A percentile compares a stretch with the other conserved stretches of the same genome.
phyloP scores from a whole-genome alignment of 1,284 basidiomycete genomes.

The Mycena sp. region DNA sequence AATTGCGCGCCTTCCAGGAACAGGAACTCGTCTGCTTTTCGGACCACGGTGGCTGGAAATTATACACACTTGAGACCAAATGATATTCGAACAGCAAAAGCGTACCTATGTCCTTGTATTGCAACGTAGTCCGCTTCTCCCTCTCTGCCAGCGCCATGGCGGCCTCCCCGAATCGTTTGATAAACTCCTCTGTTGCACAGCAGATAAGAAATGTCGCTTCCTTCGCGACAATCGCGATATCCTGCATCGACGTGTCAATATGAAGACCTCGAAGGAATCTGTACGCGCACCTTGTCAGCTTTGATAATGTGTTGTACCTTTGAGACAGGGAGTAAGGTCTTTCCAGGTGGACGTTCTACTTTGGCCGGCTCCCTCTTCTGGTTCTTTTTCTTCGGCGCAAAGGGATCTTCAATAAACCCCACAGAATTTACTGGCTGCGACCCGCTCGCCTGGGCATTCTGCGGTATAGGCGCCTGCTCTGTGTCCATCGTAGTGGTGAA shows the following conservation, averaged over 20 bases:
- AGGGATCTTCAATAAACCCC: neutral
- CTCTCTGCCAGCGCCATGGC: conserved; percentile 66
- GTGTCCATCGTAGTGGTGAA: conserved; percentile 10
- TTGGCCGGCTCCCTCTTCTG: conserved; percentile 40
- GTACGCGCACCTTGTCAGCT: conserved; percentile 69
- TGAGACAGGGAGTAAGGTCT: conserved; percentile 72
- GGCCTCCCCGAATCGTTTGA: conserved; percentile 69
- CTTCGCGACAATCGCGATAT: conserved; percentile 75
- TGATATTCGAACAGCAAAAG: conserved; percentile 12
- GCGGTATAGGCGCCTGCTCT: neutral
- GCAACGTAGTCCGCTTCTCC: conserved; percentile 74
- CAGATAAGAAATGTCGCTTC: conserved; percentile 80
- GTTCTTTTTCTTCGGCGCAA: conserved; percentile 40
- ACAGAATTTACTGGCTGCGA: neutral
- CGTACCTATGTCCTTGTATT: conserved; percentile 76
- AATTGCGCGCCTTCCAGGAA: conserved; percentile 70
- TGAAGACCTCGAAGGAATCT: neutral
- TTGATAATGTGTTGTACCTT: conserved; percentile 84
- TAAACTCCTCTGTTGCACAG: conserved; percentile 82
- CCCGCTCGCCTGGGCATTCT: neutral
- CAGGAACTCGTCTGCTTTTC: conserved; percentile 75
- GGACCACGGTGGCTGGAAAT: conserved; percentile 71
- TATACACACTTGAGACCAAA: neutral
- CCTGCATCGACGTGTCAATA: conserved; percentile 50
- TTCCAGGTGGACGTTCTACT: conserved; percentile 65